Evolutionary conservation across 306 rosid genomes (phyloP), one percentile per base, ranked within the genome.

Genomic region (Astragalus glycyphyllos): DNA sequence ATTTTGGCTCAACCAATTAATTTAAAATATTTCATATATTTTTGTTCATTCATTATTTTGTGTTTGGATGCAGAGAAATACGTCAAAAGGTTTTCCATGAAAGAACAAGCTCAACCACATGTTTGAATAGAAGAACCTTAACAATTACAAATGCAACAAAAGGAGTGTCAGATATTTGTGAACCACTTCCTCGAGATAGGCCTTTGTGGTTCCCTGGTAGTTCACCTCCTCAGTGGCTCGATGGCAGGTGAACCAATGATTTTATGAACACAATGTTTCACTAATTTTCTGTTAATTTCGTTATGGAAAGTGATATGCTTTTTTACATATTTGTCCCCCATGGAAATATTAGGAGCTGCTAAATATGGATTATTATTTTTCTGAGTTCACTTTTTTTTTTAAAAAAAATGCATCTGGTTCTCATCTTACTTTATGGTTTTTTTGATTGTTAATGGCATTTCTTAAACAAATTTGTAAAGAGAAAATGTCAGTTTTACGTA

Each of bases 161-260:
- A 65, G 91, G 96, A 23, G 92, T 90, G 5, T 89, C 96, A 4
- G 86, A 83, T 53, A 89, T 86, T 0, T 92, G 98, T 66, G 92
- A 83, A 41, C 96, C 98, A 74, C 92, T 89, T 55, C 96, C 98
- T 75, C 91, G 92, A 0, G 96, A 92, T 55, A 84, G 98, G 57
- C 98, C 98, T 1, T 63, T 92, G 72, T 92, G 98, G 96, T 95
- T 92, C 35, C 91, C 92, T 58, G 98, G 97, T 66, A 83, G 89
- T 49, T 84, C 90, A 17, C 90, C 96, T 47, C 95, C 97, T 11
- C 79, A 83, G 65, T 91, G 97, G 97, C 95, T 90, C 34, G 90
- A 90, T 77, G 95, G 98, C 82, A 89, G 96, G 98, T 92, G n/a
- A 47, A 26, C 31, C 31, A 26, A 2, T 26, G 3, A 26, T 26